These are phyloP conservation scores for Alternaria sp. DNA, from an alignment of 2,329 filamentous ascomycete species.

Conservation along the genomic window DNA sequence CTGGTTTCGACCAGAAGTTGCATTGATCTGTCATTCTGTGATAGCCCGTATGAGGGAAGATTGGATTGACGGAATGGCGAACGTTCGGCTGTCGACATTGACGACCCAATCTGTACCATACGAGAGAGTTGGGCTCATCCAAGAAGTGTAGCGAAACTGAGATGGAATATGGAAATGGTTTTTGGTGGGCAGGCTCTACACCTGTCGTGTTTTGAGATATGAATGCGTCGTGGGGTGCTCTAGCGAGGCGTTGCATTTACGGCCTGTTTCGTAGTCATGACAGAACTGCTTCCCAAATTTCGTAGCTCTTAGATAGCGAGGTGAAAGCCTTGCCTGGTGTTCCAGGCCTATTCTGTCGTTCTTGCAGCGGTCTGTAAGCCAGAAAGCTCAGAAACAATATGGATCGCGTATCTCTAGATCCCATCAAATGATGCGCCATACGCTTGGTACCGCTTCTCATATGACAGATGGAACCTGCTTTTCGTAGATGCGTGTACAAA, in stretches of 20 bases:
- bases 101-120: neutral
- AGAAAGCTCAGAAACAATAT: no score
- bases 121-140: neutral
- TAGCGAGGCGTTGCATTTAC: neutral
- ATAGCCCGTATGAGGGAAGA: neutral
- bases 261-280: neutral
- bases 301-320: neutral
- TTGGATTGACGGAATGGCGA: neutral
- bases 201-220: neutral
- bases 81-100: neutral
- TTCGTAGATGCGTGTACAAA: neutral
- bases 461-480: neutral
- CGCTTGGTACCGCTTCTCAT: neutral
- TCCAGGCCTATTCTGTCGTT: neutral
- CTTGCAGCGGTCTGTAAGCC: neutral
- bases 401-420: no score
- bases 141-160: neutral
- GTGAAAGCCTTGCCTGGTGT: neutral
- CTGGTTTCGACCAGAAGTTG: neutral
- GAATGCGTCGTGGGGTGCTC: neutral
- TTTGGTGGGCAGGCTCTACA: neutral
- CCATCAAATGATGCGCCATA: neutral
- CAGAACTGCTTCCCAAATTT: neutral
- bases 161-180: neutral
- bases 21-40: neutral